Percentiles rank a stretch among this genome's conserved stretches.
phyloP scores from a whole-genome alignment of 108 stramenopile species.

The Skeletonema marinoi region DNA sequence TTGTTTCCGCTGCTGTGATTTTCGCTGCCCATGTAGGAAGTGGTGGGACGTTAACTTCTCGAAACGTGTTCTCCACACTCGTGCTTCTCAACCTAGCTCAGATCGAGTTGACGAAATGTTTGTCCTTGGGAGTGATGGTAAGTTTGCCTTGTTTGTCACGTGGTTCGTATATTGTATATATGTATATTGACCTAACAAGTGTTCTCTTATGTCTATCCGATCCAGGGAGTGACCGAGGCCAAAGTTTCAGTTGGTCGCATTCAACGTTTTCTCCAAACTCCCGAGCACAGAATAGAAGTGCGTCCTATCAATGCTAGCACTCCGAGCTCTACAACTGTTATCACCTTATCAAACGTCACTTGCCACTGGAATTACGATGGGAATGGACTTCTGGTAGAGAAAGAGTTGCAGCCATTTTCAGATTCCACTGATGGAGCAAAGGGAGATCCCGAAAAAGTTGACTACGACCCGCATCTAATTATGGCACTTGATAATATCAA shows the following conservation, averaged over 20 bases:
- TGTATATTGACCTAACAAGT: background rate
- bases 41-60: conserved; percentile 54
- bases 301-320: background rate
- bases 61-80: conserved; percentile 59
- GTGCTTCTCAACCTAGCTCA: conserved; percentile 9
- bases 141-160: background rate
- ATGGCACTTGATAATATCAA: conserved; percentile 9
- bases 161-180: background rate
- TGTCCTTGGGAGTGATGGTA: background rate
- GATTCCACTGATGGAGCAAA: too few relatives aligned
- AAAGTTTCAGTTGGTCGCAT: conserved; percentile 37
- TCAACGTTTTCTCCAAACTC: conserved; percentile 57
- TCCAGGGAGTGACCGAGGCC: conserved; percentile 6
- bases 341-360: conserved; percentile 5
- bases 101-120: background rate
- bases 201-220: background rate
- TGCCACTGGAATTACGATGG: conserved; percentile 13
- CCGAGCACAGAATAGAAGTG: conserved; percentile 22
- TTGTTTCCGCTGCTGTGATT: conserved; percentile 54
- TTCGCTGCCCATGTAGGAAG: conserved; percentile 45
- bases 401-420: too few relatives aligned
- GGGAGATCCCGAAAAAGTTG: too few relatives aligned
- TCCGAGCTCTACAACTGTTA: background rate
- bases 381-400: background rate
- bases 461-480: background rate